phyloP scores from a whole-genome alignment of 2,329 filamentous ascomycete genomes.

The Exophiala oligosperma region DNA sequence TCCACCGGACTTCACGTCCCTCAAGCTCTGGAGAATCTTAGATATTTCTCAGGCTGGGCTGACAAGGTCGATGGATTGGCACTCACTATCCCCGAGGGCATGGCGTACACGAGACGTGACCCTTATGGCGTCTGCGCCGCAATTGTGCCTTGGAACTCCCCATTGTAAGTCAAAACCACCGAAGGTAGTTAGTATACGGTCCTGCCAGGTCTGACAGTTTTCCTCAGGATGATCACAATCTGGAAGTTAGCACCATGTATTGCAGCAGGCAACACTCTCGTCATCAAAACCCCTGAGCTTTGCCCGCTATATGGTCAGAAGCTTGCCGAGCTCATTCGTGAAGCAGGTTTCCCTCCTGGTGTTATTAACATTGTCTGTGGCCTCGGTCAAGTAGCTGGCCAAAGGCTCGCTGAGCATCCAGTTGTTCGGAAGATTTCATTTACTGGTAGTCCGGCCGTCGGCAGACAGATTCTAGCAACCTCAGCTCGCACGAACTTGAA shows the following conservation, averaged over 20 bases:
- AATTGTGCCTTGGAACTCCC: neutral
- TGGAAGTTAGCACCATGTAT: conserved; percentile 69
- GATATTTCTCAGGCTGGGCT: neutral
- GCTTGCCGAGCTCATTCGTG: conserved; percentile 32
- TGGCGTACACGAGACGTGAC: neutral
- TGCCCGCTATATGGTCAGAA: conserved; percentile 56
- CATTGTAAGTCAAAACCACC: neutral
- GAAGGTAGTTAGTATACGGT: neutral
- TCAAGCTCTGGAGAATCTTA: neutral
- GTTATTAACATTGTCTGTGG: conserved; percentile 37
- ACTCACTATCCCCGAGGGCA: neutral
- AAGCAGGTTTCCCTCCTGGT: conserved; percentile 32
- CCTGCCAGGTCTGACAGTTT: neutral
- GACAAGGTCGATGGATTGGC: neutral
- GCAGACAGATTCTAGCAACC: conserved; percentile 43
- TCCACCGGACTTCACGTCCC: neutral
- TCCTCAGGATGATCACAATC: conserved; percentile 64
- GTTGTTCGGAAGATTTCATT: conserved; percentile 31
- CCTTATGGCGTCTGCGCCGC: neutral
- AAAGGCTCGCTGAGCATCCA: conserved; percentile 29
- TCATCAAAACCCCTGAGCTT: conserved; percentile 63
- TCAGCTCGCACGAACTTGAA: conserved; percentile 37
- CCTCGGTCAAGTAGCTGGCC: conserved; percentile 73
- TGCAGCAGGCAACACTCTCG: conserved; percentile 57
- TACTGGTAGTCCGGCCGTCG: conserved; percentile 33